A percentile compares a stretch with the other conserved stretches of the same genome.
phyloP scores from a whole-genome alignment of 2,329 filamentous ascomycete genomes.

The Colletotrichum lentis region DNA sequence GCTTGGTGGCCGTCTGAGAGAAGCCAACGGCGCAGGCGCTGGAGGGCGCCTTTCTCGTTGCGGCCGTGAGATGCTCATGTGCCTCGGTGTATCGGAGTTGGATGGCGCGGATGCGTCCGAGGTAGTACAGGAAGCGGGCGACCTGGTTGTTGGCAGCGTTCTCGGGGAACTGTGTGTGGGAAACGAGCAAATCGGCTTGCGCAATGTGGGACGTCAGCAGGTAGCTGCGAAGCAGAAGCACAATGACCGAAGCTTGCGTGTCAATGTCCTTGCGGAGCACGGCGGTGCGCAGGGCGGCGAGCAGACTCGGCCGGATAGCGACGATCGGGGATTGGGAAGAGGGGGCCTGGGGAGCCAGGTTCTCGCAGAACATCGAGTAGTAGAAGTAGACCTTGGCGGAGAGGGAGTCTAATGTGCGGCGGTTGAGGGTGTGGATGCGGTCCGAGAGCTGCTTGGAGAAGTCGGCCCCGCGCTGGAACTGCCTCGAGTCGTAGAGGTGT shows the following conservation, averaged over 20 bases:
- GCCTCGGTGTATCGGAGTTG: slow-evolving; percentile 97
- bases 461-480: slow-evolving; percentile 79
- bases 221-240: slow-evolving; percentile 93
- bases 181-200: slow-evolving; percentile 94
- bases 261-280: slow-evolving; percentile 96
- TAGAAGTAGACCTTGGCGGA: slow-evolving; percentile 98
- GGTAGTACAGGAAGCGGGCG: slow-evolving; percentile 95
- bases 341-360: slow-evolving; percentile 84
- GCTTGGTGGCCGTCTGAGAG: slow-evolving; percentile 93
- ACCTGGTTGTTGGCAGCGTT: slow-evolving; percentile 98
- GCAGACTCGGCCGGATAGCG: slow-evolving; percentile 82
- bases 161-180: slow-evolving; percentile 93
- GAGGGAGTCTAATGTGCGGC: slow-evolving; percentile 90
- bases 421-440: slow-evolving; percentile 87
- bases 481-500: slow-evolving; percentile 84
- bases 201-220: slow-evolving; percentile 95
- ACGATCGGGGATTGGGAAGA: slow-evolving; percentile 89
- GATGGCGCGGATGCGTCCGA: slow-evolving; percentile 94
- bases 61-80: slow-evolving; percentile 90
- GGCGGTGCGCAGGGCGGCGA: slow-evolving; percentile 90
- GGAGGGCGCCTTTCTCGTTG: slow-evolving; percentile 93
- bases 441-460: slow-evolving; percentile 87
- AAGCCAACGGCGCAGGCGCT: slow-evolving; percentile 91
- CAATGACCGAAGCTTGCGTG: slow-evolving; percentile 96
- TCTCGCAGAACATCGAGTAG: slow-evolving; percentile 94